Percentiles rank a stretch among this genome's conserved stretches.
Conservation (phyloP, 148 eudicot species). For the Silene uniflora region DNA sequence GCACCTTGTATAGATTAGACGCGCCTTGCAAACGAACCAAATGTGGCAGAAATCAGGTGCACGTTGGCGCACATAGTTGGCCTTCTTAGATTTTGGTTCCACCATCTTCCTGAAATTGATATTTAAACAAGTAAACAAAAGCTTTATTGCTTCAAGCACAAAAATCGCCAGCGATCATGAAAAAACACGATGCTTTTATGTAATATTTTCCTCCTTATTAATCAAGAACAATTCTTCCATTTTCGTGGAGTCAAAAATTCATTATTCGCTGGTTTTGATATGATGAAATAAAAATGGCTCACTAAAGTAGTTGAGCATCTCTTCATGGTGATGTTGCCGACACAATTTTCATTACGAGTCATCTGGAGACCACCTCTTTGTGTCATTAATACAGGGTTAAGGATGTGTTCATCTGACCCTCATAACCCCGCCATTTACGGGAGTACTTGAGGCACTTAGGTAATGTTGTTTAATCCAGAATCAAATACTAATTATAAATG, state of each 20-base stretch:
- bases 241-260: too few species aligned
- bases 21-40: slow-evolving; percentile 75
- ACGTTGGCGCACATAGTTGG: slow-evolving; percentile 48
- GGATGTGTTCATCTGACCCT: not conserved
- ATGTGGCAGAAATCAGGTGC: slow-evolving; percentile 78
- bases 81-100: slow-evolving; percentile 74
- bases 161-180: not conserved
- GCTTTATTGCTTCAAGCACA: not conserved
- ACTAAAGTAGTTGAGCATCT: too few species aligned
- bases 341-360: too few species aligned
- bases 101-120: slow-evolving; percentile 57
- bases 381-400: too few species aligned
- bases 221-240: not conserved
- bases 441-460: not conserved
- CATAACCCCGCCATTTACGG: not conserved
- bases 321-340: too few species aligned
- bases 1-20: slow-evolving; percentile 66
- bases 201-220: not conserved
- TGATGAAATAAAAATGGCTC: too few species aligned
- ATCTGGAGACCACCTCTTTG: too few species aligned
- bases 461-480: too few species aligned
- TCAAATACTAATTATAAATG: not conserved
- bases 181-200: not conserved
- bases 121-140: not conserved
- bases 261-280: not conserved